Evolutionary conservation across 2,329 filamentous ascomycete species (phyloP), one percentile per base, ranked within the genome.

Genomic region (Fusarium irregulare): DNA sequence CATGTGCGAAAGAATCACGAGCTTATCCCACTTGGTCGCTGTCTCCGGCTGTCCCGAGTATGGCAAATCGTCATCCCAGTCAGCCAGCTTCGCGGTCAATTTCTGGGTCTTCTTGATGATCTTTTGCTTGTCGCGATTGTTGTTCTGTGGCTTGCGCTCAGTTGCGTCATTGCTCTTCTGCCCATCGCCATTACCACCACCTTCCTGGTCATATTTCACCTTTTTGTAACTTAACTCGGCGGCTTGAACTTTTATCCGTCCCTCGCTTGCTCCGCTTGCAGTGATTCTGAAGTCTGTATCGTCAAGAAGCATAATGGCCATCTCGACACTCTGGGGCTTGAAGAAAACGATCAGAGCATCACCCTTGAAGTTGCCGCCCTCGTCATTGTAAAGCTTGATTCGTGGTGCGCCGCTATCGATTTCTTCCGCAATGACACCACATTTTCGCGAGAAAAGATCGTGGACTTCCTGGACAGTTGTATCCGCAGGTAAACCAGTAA

Each of bases 311-410:
- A 91, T 89, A 70, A 95, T 92, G 46, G 93, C 93, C 83, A 94
- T 91, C 44, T 92, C 84, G 62, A 99, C 95, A n/a, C 93, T 97
- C 77, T 97, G 94, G 0, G 94, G 92, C 74, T 96, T 93, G 86
- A 97, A 98, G 82, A 97, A 99, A 37, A 98, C 93, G 57, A 99
- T 85, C 32, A 99, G 86, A 4, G 93, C 94, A 77, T 98, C 94
- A 65, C 96, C 96, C 78, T 98, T 98, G 85, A 97, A 97, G 18
- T 89, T 88, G 21, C 94, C 96, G 2, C 90, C 82, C 2, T 92
- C 89, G 77, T 98, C 91, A 21, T 85, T 89, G 81, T 99, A 99
- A 80, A 99, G 89, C 82, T 97, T 98, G 81, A 99, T 95, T 40
- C 96, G 91, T 46, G 93, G 93, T 47, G 90, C 88, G 60, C 93